phyloP scores from a whole-genome alignment of 345 rosid species.

The Murraya koenigii region DNA sequence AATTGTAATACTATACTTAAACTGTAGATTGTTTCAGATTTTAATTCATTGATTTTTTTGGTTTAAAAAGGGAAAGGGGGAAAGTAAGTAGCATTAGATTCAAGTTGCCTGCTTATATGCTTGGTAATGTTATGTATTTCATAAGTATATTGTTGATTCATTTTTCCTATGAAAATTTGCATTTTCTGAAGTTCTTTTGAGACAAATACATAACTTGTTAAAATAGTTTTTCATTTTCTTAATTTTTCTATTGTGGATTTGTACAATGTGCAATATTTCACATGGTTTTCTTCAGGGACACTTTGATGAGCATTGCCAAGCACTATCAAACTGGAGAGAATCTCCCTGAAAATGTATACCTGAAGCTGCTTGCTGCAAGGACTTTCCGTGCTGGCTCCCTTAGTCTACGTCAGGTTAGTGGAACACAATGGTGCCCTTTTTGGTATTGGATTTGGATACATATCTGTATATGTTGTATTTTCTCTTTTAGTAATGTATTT shows the following conservation, averaged over 20 bases:
- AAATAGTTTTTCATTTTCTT: neutral
- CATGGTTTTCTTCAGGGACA: slow-evolving; percentile 51
- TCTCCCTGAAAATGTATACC: slow-evolving; percentile 80
- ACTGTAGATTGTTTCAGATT: neutral
- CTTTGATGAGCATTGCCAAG: slow-evolving; percentile 88
- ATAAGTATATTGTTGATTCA: neutral
- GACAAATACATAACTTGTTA: neutral
- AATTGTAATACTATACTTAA: neutral
- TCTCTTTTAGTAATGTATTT: neutral
- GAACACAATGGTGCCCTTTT: slow-evolving; percentile 3
- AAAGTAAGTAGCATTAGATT: neutral
- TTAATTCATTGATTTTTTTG: neutral
- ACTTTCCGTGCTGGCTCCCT: slow-evolving; percentile 85
- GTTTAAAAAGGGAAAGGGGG: too few species aligned
- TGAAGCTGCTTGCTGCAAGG: slow-evolving; percentile 86
- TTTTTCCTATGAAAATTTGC: neutral
- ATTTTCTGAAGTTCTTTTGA: neutral
- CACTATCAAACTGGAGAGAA: slow-evolving; percentile 82
- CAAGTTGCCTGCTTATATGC: neutral
- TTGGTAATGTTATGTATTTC: neutral
- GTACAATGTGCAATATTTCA: slow-evolving; percentile 4
- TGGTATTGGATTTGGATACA: neutral
- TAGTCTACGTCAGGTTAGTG: slow-evolving; percentile 84
- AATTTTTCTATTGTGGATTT: neutral
- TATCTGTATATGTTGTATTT: neutral